phyloP scores from a whole-genome alignment of 139 green algal genomes.

The Tetraselmis striata region DNA sequence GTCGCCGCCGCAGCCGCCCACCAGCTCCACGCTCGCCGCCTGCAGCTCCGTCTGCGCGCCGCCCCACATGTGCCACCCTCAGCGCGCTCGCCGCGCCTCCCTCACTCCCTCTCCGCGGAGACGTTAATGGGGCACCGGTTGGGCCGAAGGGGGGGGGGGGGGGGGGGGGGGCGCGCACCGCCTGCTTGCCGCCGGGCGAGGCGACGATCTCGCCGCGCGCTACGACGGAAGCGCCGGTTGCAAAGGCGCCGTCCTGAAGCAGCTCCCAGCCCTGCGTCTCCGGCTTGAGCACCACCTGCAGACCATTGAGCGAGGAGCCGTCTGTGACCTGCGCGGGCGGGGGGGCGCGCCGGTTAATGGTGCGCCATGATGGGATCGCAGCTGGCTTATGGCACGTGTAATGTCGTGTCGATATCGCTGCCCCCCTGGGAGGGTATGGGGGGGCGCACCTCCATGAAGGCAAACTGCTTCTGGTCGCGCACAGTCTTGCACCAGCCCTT shows the following conservation, averaged over 20 bases:
- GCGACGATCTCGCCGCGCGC: conserved; percentile 20
- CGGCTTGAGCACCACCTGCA: conserved; percentile 35
- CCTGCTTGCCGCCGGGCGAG: conserved; percentile 26
- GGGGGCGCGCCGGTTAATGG: neutral
- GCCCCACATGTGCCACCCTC: too few relatives aligned
- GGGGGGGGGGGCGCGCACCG: neutral
- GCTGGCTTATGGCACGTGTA: conserved; percentile 3
- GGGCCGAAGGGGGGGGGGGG: too few relatives aligned
- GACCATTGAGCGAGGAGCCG: conserved; percentile 26
- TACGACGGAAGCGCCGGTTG: conserved; percentile 28
- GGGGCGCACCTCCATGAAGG: conserved; percentile 37
- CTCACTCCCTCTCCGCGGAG: too few relatives aligned
- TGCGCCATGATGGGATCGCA: neutral
- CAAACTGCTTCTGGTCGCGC: conserved; percentile 37
- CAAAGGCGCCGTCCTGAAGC: conserved; percentile 22
- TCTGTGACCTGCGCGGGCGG: conserved; percentile 45
- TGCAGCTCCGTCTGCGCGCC: conserved; percentile 13
- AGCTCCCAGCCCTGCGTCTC: conserved; percentile 20
- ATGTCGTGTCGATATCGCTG: neutral
- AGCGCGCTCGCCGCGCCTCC: too few relatives aligned
- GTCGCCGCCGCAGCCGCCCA: conserved; percentile 14
- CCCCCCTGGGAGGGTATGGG: neutral
- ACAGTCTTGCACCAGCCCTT: conserved; percentile 43
- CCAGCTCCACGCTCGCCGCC: neutral
- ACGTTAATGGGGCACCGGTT: too few relatives aligned